Base-by-base conservation (phyloP, 2,329 filamentous ascomycete genomes). In the Aspergillus aculeatus region DNA sequence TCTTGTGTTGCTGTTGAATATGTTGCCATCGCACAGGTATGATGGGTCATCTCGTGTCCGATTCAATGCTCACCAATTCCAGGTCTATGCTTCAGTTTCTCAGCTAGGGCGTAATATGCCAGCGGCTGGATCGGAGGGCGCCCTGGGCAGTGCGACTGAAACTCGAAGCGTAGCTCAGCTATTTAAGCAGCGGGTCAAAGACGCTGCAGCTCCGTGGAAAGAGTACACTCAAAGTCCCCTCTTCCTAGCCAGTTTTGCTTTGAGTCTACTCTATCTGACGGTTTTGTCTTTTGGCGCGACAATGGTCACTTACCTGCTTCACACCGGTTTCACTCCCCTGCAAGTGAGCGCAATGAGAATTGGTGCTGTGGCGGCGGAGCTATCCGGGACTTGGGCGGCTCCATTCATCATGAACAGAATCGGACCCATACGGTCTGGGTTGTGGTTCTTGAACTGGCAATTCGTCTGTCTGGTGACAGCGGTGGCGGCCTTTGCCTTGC, bases 381-480 rank as follows among this genome's bases (percentile, higher is more conserved):
- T 86, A 12, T 80, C 77, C 16, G 82, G 82, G 11, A 85, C 83
- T 2, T 78, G 82, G 65, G 71, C 82, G 7, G 83, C 82, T 0
- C 83, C 83, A 0, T 68, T 75, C 16, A 73, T 82, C 4, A 82
- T 85, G 69, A 71, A 73, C 2, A 75, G 73, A 44, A 82, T 88
- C 44, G 85, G 86, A 0, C 76, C 82, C 1, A 78, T 90, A 7
- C 78, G 90, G n/a, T 81, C 83, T 0, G 90, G 89, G 0, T 79
- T 92, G 3, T 92, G 90, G 90, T 86, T 85, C 62, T 69, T 88
- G 10, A 86, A 83, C 57, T 90, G 86, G 84, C 88, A 92, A 69
- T 77, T 88, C n/a, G 58, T 78, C 2, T 86, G 82, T 64, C 75
- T 87, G 4, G 77, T 76, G 1, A 76, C 71, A 0, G 83, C 79